A percentile compares a stretch with the other conserved stretches of the same genome.
These are phyloP conservation scores for Vinca major DNA, from an alignment of 305 asterid species.

Conservation along the genomic window DNA sequence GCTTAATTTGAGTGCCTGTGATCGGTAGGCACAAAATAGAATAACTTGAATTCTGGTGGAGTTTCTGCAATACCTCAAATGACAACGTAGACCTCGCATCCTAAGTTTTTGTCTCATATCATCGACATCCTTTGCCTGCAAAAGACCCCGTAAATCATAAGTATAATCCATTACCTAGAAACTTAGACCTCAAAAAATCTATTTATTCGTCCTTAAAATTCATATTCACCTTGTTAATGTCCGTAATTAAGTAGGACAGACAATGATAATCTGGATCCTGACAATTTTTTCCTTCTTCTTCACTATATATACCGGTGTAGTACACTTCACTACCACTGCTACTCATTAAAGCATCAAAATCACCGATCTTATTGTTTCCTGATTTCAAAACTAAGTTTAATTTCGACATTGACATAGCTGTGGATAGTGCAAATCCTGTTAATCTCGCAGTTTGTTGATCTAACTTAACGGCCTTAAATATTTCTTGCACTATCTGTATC, in stretches of 20 bases:
- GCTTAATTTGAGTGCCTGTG: slow-evolving; percentile 76
- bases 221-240: slow-evolving; percentile 42
- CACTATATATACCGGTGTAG: slow-evolving; percentile 49
- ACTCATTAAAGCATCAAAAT: slow-evolving; percentile 75
- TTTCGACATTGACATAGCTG: slow-evolving; percentile 65
- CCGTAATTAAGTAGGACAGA: slow-evolving; percentile 58
- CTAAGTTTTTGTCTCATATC: slow-evolving; percentile 79
- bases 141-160: slow-evolving; percentile 3
- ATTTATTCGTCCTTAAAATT: not conserved
- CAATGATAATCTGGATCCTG: slow-evolving; percentile 27
- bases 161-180: not conserved
- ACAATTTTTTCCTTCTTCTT: slow-evolving; percentile 31
- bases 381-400: slow-evolving; percentile 43
- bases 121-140: slow-evolving; percentile 72
- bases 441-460: slow-evolving; percentile 43
- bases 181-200: not conserved
- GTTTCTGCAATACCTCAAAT: slow-evolving; percentile 74
- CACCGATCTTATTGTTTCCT: slow-evolving; percentile 40
- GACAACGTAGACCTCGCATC: slow-evolving; percentile 90
- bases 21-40: slow-evolving; percentile 81
- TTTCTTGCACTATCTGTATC: slow-evolving; percentile 41
- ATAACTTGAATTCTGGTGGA: slow-evolving; percentile 72
- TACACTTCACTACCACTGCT: slow-evolving; percentile 86
- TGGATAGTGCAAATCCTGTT: slow-evolving; percentile 60
- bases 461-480: slow-evolving; percentile 45